Conservation (phyloP, 345 rosid species). For the Bruguiera sexangula region DNA sequence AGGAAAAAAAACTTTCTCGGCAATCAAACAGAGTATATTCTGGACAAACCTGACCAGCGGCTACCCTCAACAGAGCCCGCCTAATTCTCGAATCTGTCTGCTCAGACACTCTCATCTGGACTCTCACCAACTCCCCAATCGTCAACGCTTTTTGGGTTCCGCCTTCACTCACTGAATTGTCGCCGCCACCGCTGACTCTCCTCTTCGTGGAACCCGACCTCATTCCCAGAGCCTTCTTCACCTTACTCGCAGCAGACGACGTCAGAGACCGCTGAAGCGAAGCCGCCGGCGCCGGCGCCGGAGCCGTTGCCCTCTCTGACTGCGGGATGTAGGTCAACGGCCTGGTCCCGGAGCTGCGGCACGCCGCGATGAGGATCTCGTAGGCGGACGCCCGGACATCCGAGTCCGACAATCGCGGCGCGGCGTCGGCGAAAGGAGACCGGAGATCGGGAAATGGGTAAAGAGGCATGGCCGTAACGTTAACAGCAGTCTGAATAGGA, state of each 20-base stretch:
- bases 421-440: constrained; percentile 20
- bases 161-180: constrained; percentile 19
- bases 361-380: constrained; percentile 30
- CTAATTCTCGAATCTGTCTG: constrained; percentile 33
- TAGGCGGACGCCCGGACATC: constrained; percentile 31
- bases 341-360: constrained; percentile 28
- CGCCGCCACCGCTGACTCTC: constrained; percentile 36
- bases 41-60: constrained; percentile 30
- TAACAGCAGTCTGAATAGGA: not conserved
- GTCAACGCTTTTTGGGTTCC: constrained; percentile 51
- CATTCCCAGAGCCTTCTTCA: constrained; percentile 31
- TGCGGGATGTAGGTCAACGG: constrained; percentile 27
- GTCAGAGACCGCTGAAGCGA: constrained; percentile 33
- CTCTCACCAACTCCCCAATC: constrained; percentile 30
- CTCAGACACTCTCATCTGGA: constrained; percentile 32
- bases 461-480: constrained; percentile 1
- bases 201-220: constrained; percentile 12
- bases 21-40: constrained; percentile 9
- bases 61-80: constrained; percentile 29
- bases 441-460: constrained; percentile 12
- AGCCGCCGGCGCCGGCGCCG: not conserved
- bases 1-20: constrained; percentile 8
- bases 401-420: constrained; percentile 14
- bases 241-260: constrained; percentile 30
- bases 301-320: constrained; percentile 14